phyloP scores from a whole-genome alignment of 108 stramenopile species.

The Skeletonema potamos region DNA sequence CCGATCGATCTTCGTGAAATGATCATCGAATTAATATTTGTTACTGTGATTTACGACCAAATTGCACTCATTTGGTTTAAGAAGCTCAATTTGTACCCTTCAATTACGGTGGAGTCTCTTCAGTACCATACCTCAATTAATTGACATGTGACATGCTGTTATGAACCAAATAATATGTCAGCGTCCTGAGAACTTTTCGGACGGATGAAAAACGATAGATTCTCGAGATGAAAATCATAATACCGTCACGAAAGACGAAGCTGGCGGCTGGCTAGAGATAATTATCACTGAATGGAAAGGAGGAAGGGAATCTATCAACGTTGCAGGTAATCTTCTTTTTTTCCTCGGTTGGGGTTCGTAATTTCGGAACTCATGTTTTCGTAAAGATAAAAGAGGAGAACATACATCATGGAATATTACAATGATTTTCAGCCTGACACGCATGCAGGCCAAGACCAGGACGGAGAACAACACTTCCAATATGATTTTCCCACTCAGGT shows the following conservation, averaged over 20 bases:
- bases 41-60: neutral
- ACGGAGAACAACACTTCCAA: neutral
- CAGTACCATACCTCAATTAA: no score
- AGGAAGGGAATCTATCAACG: no score
- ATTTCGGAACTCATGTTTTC: no score
- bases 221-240: no score
- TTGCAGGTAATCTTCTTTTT: no score
- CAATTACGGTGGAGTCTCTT: neutral
- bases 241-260: no score
- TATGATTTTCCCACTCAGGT: neutral
- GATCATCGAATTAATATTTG: neutral
- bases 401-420: neutral
- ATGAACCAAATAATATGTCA: neutral
- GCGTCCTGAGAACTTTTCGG: no score
- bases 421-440: neutral
- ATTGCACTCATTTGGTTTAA: neutral
- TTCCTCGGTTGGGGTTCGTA: no score
- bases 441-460: neutral
- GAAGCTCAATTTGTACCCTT: neutral
- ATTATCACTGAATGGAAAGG: no score
- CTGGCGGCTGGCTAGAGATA: no score
- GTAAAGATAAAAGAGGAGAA: no score
- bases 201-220: no score
- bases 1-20: neutral
- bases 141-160: neutral